These are phyloP conservation scores for Boechera stricta DNA, from an alignment of 345 rosid genomes.

Conservation along the genomic window DNA sequence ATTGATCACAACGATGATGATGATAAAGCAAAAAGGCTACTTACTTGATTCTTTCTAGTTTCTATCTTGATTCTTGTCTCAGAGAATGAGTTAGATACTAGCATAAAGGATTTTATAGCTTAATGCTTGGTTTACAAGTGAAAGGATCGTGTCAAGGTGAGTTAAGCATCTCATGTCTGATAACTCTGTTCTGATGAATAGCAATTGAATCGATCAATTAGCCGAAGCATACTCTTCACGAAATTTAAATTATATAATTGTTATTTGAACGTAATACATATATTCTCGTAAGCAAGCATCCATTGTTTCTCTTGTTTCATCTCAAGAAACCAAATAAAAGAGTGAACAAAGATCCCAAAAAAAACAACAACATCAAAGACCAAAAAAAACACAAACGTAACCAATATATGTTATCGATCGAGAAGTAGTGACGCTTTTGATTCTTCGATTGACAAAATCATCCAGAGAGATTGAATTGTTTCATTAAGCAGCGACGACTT, in stretches of 20 bases:
- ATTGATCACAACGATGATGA: no score
- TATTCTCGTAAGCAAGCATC: neutral
- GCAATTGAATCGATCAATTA: neutral
- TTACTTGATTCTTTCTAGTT: no score
- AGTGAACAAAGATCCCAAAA: slow-evolving; percentile 31
- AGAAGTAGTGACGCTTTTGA: slow-evolving; percentile 8
- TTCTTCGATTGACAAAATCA: slow-evolving; percentile 34
- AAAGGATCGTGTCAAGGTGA: no score
- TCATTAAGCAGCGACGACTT: slow-evolving; percentile 44
- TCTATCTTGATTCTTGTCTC: no score
- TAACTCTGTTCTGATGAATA: no score
- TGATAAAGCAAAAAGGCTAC: no score
- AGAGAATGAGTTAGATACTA: no score
- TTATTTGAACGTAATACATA: slow-evolving; percentile 10
- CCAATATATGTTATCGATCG: slow-evolving; percentile 10
- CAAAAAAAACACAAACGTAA: slow-evolving; percentile 11
- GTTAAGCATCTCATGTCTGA: no score
- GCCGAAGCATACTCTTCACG: neutral
- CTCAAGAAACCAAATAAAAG: slow-evolving; percentile 35
- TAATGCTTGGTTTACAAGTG: no score
- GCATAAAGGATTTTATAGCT: no score
- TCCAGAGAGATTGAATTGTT: slow-evolving; percentile 5
- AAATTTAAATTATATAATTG: neutral
- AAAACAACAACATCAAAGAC: neutral
- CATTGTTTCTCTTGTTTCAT: slow-evolving; percentile 31